Conservation (phyloP, 2,329 filamentous ascomycete species). For the Arthroderma sp. region DNA sequence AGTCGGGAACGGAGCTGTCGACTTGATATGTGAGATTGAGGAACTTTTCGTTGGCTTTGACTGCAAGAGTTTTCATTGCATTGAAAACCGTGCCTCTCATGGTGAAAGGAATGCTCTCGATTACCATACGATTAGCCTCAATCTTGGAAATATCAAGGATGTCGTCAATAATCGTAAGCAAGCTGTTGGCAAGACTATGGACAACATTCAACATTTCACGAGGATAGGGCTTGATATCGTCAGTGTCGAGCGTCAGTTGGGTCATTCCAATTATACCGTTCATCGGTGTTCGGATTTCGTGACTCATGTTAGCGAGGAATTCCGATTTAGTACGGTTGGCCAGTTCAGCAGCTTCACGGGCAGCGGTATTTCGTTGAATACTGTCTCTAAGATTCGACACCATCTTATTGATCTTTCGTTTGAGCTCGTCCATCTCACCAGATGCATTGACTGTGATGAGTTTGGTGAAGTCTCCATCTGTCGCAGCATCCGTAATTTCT, state of each 20-base stretch:
- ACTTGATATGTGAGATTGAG: constrained; percentile 87
- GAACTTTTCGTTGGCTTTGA: constrained; percentile 93
- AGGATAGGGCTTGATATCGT: constrained; percentile 87
- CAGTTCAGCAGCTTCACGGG: constrained; percentile 86
- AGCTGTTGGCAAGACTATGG: constrained; percentile 87
- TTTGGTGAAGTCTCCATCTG: constrained; percentile 93
- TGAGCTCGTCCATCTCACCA: constrained; percentile 97
- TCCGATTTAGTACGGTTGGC: constrained; percentile 98
- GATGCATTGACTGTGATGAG: constrained; percentile 94
- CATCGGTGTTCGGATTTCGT: constrained; percentile 95
- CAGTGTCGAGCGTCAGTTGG: constrained; percentile 85
- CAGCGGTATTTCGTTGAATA: constrained; percentile 92
- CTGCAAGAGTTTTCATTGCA: constrained; percentile 88
- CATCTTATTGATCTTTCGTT: constrained; percentile 99
- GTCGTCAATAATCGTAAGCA: constrained; percentile 90
- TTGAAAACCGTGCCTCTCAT: constrained; percentile 92
- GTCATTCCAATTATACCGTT: constrained; percentile 99
- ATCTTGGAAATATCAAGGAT: constrained; percentile 61
- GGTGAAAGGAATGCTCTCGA: constrained; percentile 95
- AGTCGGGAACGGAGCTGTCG: constrained; percentile 83
- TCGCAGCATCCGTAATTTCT: constrained; percentile 95
- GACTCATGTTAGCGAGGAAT: constrained; percentile 97
- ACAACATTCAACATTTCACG: constrained; percentile 98
- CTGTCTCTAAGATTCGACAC: constrained; percentile 88
- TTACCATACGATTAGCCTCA: constrained; percentile 93